Conservation (phyloP, 1,284 basidiomycete genomes). For the Ceratobasidium sp. region DNA sequence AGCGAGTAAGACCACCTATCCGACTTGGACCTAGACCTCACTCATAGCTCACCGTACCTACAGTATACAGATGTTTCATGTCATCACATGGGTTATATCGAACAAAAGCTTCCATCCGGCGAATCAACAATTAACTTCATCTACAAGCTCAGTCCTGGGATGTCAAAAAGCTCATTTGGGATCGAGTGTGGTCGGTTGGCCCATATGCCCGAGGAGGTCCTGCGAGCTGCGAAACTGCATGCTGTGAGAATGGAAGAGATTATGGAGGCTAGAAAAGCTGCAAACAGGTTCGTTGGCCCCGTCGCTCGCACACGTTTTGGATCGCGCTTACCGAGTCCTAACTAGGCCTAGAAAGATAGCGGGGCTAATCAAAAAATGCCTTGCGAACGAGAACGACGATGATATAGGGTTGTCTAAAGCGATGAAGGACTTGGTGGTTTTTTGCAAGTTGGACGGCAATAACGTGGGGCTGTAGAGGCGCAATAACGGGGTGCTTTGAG, state of each 20-base stretch:
- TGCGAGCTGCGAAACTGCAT: slow-evolving; percentile 63
- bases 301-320: too few species aligned
- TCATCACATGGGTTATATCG: slow-evolving; percentile 85
- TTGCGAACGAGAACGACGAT: neutral
- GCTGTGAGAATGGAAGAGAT: slow-evolving; percentile 63
- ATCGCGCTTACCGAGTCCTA: neutral
- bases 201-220: slow-evolving; percentile 70
- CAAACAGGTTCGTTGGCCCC: slow-evolving; percentile 32
- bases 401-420: neutral
- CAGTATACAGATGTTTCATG: slow-evolving; percentile 63
- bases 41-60: neutral
- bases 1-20: slow-evolving; percentile 58
- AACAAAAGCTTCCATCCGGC: slow-evolving; percentile 62
- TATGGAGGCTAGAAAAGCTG: slow-evolving; percentile 50
- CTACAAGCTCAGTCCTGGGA: slow-evolving; percentile 73
- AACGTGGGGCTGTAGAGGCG: neutral
- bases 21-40: slow-evolving; percentile 46
- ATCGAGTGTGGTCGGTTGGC: slow-evolving; percentile 91
- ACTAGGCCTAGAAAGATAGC: slow-evolving; percentile 24
- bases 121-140: slow-evolving; percentile 85
- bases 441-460: slow-evolving; percentile 9
- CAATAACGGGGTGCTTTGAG: neutral
- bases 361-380: slow-evolving; percentile 11
- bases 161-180: slow-evolving; percentile 84
- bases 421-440: slow-evolving; percentile 7